Percentiles rank a stretch among this genome's conserved stretches.
Conservation (phyloP, 108 stramenopile species). For the Cafeteria roenbergensis region DNA sequence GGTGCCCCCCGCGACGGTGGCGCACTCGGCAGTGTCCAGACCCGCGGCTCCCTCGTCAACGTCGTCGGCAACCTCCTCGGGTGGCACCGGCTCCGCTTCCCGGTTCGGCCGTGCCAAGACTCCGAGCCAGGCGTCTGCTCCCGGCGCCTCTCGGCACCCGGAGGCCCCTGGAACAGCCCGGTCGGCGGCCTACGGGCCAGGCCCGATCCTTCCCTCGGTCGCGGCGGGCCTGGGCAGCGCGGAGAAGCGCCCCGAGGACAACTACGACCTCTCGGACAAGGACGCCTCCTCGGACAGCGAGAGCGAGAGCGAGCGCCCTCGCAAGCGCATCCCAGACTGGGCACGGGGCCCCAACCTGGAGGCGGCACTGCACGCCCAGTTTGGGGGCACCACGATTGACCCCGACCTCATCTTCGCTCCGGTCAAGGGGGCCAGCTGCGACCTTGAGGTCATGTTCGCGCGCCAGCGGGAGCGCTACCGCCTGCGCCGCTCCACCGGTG, state of each 20-base stretch:
- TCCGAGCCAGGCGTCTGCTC: no score
- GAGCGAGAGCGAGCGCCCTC: neutral
- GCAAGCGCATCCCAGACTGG: constrained; percentile 5
- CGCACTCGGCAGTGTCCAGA: no score
- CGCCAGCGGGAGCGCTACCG: constrained; percentile 59
- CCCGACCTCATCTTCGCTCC: constrained; percentile 75
- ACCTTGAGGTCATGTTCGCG: constrained; percentile 73
- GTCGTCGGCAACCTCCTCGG: no score
- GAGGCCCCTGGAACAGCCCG: no score
- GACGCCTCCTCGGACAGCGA: neutral
- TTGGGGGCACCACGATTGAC: constrained; percentile 33
- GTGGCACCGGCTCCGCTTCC: no score
- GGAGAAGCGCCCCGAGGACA: neutral
- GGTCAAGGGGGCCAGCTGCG: constrained; percentile 64
- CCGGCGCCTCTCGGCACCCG: no score
- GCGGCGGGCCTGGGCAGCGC: no score
- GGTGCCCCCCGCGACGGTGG: no score
- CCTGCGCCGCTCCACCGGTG: constrained; percentile 59
- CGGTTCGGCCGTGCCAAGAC: no score
- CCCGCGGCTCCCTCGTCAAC: no score
- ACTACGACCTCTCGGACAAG: neutral
- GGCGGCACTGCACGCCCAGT: neutral
- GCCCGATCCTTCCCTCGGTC: no score
- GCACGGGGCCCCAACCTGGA: neutral
- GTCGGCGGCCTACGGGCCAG: no score